Evolutionary conservation across 2,329 filamentous ascomycete species (phyloP), one percentile per base, ranked within the genome.

Genomic region (Alternaria sp.): DNA sequence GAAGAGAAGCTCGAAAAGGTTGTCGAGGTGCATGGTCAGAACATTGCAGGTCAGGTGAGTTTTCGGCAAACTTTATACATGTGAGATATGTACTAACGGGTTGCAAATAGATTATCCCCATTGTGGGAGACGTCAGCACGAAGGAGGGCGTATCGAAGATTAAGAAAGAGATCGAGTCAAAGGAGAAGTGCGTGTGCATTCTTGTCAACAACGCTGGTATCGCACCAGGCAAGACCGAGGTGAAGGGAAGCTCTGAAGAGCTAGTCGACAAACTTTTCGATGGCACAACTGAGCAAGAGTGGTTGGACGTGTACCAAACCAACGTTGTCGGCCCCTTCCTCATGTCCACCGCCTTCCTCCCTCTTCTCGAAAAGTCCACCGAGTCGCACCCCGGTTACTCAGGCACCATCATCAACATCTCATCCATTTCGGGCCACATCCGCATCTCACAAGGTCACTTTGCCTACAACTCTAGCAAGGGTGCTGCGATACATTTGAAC

Each of bases 401-500:
- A 7, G 79, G 76, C 18, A 78, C 75, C 5, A 80, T 84, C 8
- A 78, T 84, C 70, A 84, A 84, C 67, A 81, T 83, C 67, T 77
- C 72, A 32, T 80, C 75, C 32, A 84, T 84, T 60, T 81, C 78
- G 2, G 82, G 82, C 10, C 74, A 80, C 25, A 78, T 84, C 49
- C 79, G 80, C 62, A 82, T 81, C 20, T 78, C 80, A 5, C 82
- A 84, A 64, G 79, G 81, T 56, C 82, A 83, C 65, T 81, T 82
- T 59, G 78, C 78, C 40, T 84, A 83, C 76, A 84, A 86, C 60
- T 78, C 83, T 5, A 80, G 76, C 68, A 85, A 85, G 67, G 82
- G 80, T 18, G 84, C 84, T 1, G 74, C 81, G 8, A 83, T 86
- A 46, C 86, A 88, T 62, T 75, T 88, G 12, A 87, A 83, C 27